phyloP scores from a whole-genome alignment of 495 filamentous ascomycete species.

The Neurospora africana region DNA sequence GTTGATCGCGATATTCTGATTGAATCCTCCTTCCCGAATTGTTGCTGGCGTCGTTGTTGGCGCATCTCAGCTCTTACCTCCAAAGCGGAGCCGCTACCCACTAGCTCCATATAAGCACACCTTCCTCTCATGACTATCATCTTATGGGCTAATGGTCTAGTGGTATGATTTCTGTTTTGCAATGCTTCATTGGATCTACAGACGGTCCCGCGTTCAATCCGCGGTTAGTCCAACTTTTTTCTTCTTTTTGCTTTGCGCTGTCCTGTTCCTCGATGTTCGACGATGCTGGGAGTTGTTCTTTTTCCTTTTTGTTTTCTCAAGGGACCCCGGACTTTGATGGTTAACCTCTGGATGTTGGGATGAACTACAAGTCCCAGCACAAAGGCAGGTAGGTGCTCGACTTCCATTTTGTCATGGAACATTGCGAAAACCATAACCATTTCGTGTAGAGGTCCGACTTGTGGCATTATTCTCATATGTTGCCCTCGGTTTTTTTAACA shows the following conservation, averaged over 20 bases:
- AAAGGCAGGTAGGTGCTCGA: too few relatives aligned
- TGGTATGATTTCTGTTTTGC: slow-evolving; percentile 1
- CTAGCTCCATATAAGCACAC: not conserved
- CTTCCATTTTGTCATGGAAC: too few relatives aligned
- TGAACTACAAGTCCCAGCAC: not conserved
- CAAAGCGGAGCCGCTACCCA: not conserved
- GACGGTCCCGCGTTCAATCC: not conserved
- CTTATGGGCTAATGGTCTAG: not conserved
- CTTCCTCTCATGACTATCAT: not conserved
- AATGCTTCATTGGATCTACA: not conserved
- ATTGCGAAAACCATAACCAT: too few relatives aligned
- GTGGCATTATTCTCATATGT: too few relatives aligned
- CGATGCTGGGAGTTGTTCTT: not conserved
- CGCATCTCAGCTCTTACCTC: not conserved
- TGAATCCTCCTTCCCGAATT: not conserved
- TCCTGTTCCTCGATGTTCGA: not conserved
- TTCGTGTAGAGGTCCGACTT: too few relatives aligned
- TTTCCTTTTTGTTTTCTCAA: not conserved
- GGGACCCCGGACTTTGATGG: not conserved
- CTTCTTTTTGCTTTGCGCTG: not conserved
- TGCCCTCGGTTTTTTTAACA: too few relatives aligned
- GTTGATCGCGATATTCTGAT: not conserved
- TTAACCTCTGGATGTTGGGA: not conserved
- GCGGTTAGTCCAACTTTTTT: not conserved
- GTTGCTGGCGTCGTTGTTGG: not conserved